A percentile compares a stretch with the other conserved stretches of the same genome.
Evolutionary conservation across 192 early-diverging fungal genomes (phyloP).

Genomic region (Rhizophagus sp.): DNA sequence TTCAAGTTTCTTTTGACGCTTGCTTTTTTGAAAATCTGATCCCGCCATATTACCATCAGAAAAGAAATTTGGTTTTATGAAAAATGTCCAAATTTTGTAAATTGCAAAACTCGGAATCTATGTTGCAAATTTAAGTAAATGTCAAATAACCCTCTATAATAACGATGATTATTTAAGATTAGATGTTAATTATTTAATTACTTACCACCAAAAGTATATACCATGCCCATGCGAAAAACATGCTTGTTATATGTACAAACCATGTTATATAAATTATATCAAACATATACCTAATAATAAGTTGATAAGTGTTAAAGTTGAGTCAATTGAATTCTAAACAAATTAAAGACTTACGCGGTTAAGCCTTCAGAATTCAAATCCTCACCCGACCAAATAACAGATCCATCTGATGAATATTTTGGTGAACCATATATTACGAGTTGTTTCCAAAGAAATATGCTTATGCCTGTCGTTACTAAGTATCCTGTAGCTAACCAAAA

Average conservation of each 20-base stretch:
- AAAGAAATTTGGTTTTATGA: slow-evolving; percentile 2
- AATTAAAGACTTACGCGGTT: slow-evolving; percentile 44
- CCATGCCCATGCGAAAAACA: slow-evolving; percentile 59
- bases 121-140: not conserved
- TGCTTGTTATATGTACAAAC: slow-evolving; percentile 69
- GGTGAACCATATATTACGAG: slow-evolving; percentile 50
- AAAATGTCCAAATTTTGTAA: slow-evolving; percentile 2
- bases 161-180: not conserved
- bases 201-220: slow-evolving; percentile 51
- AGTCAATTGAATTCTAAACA: not conserved
- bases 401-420: slow-evolving; percentile 44
- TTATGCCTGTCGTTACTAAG: slow-evolving; percentile 45
- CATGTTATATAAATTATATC: slow-evolving; percentile 85
- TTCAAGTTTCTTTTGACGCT: not conserved
- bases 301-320: slow-evolving; percentile 25
- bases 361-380: slow-evolving; percentile 57
- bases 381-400: slow-evolving; percentile 44
- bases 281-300: slow-evolving; percentile 71
- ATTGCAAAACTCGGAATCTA: not conserved
- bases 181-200: not conserved
- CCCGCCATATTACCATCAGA: not conserved
- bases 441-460: slow-evolving; percentile 49
- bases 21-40: not conserved
- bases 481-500: slow-evolving; percentile 45
- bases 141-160: not conserved